Evolutionary conservation across 768 basidiomycete genomes (phyloP).

Genomic region (Lanmaoa pseudosensibilis): DNA sequence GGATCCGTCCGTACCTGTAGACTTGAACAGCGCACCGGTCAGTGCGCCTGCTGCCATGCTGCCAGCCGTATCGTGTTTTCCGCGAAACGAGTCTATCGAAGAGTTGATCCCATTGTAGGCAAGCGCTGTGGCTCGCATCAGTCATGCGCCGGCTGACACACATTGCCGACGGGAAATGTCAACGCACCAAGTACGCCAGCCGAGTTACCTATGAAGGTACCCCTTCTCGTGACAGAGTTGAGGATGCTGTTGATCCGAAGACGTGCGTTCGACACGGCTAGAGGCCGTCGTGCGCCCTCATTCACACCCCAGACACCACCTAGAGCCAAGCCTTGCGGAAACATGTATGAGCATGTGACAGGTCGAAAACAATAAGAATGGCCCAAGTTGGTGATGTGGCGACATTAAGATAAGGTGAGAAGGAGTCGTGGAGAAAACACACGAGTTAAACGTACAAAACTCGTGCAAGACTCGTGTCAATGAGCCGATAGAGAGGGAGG

Average conservation of each 20-base stretch:
- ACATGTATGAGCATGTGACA: slow-evolving; percentile 74
- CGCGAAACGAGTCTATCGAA: slow-evolving; percentile 82
- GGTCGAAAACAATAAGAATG: slow-evolving; percentile 74
- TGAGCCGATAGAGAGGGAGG: slow-evolving; percentile 61
- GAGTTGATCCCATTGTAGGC: slow-evolving; percentile 97
- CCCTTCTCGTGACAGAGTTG: slow-evolving; percentile 95
- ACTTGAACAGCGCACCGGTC: slow-evolving; percentile 90
- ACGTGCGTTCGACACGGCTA: slow-evolving; percentile 81
- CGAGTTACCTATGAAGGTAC: slow-evolving; percentile 97
- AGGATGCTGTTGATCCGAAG: slow-evolving; percentile 96
- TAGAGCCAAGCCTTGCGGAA: slow-evolving; percentile 81
- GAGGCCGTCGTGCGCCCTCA: slow-evolving; percentile 86
- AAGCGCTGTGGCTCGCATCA: slow-evolving; percentile 62
- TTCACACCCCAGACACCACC: slow-evolving; percentile 96
- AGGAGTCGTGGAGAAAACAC: slow-evolving; percentile 46
- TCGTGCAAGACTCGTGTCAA: slow-evolving; percentile 44
- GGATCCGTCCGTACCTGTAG: slow-evolving; percentile 70
- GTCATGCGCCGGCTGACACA: slow-evolving; percentile 35
- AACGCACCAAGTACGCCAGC: slow-evolving; percentile 93
- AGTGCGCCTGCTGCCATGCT: slow-evolving; percentile 91
- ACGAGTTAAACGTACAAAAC: slow-evolving; percentile 48
- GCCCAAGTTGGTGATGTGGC: slow-evolving; percentile 54
- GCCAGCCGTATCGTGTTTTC: slow-evolving; percentile 88
- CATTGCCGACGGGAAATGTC: slow-evolving; percentile 32
- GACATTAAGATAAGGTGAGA: slow-evolving; percentile 70